phyloP scores from a whole-genome alignment of 1,284 basidiomycete species.

The Golubevia pallescens region DNA sequence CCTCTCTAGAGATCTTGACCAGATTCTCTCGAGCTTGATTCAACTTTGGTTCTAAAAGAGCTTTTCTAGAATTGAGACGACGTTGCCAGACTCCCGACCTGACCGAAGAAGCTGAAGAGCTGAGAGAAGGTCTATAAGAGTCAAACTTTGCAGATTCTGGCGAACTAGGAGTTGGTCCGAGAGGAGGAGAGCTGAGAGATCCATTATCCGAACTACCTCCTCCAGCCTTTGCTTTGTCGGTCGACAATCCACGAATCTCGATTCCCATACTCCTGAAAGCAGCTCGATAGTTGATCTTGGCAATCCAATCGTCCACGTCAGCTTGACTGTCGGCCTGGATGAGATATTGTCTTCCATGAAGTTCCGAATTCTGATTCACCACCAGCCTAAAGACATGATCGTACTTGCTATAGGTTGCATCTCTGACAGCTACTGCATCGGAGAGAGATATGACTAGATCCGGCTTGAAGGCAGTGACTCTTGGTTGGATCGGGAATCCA shows the following conservation, averaged over 20 bases:
- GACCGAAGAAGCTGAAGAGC: too few species aligned
- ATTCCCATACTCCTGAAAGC: constrained; percentile 87
- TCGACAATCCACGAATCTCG: constrained; percentile 73
- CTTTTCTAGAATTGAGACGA: too few species aligned
- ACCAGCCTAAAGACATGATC: constrained; percentile 79
- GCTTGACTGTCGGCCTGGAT: constrained; percentile 76
- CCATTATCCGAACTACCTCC: constrained; percentile 36
- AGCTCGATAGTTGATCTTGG: constrained; percentile 90
- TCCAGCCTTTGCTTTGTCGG: constrained; percentile 35
- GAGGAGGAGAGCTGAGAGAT: constrained; percentile 26
- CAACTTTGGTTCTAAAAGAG: too few species aligned
- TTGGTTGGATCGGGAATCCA: constrained; percentile 67
- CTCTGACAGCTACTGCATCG: constrained; percentile 48
- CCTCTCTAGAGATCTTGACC: constrained; percentile 10
- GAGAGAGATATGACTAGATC: constrained; percentile 82
- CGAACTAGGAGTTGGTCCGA: constrained; percentile 14
- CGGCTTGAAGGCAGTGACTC: constrained; percentile 75
- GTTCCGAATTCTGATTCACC: constrained; percentile 65
- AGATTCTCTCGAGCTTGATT: not conserved
- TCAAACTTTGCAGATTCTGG: not conserved
- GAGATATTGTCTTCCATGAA: constrained; percentile 79
- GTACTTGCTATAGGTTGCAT: constrained; percentile 68
- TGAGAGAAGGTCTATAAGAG: constrained; percentile 1
- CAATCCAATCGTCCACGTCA: constrained; percentile 90
- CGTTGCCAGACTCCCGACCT: too few species aligned